Percentiles rank a stretch among this genome's conserved stretches.
Conservation (phyloP, 2,329 filamentous ascomycete genomes). For the Pseudogymnoascus sp. region DNA sequence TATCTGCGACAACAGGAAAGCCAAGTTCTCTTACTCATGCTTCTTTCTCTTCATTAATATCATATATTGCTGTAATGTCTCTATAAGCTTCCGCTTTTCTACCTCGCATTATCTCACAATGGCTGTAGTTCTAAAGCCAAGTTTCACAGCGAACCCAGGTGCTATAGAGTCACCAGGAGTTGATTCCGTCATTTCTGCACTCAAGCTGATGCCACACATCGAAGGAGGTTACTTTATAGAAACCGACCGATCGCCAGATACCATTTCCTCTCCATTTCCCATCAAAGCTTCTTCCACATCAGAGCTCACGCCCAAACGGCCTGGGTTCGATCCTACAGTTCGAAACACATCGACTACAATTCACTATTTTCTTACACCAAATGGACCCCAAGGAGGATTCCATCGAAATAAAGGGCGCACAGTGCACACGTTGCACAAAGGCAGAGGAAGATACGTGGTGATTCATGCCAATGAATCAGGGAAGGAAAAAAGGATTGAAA, state of each 20-base stretch:
- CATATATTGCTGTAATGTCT: neutral
- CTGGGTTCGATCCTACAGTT: constrained; percentile 32
- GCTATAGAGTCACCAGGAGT: constrained; percentile 28
- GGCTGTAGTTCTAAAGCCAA: constrained; percentile 18
- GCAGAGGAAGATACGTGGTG: constrained; percentile 55
- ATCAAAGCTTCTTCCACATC: constrained; percentile 30
- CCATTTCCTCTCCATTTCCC: constrained; percentile 48
- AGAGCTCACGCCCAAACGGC: constrained; percentile 27
- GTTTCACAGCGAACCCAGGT: constrained; percentile 19
- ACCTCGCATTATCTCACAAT: neutral
- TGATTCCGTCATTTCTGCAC: constrained; percentile 32
- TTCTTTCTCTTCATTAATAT: neutral
- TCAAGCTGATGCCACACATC: constrained; percentile 46
- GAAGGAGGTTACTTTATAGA: constrained; percentile 59
- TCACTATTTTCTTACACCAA: constrained; percentile 54
- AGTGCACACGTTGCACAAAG: constrained; percentile 57
- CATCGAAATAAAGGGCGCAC: constrained; percentile 56
- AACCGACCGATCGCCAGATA: constrained; percentile 46
- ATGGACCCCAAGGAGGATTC: constrained; percentile 48
- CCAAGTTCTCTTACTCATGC: neutral
- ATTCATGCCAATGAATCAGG: constrained; percentile 47
- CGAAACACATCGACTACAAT: constrained; percentile 54
- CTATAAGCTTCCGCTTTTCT: neutral
- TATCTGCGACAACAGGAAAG: neutral
- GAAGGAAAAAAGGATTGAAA: constrained; percentile 45